A percentile compares a stretch with the other conserved stretches of the same genome.
phyloP scores from a whole-genome alignment of 805 yeast species.

The Wickerhamiella shivajii region DNA sequence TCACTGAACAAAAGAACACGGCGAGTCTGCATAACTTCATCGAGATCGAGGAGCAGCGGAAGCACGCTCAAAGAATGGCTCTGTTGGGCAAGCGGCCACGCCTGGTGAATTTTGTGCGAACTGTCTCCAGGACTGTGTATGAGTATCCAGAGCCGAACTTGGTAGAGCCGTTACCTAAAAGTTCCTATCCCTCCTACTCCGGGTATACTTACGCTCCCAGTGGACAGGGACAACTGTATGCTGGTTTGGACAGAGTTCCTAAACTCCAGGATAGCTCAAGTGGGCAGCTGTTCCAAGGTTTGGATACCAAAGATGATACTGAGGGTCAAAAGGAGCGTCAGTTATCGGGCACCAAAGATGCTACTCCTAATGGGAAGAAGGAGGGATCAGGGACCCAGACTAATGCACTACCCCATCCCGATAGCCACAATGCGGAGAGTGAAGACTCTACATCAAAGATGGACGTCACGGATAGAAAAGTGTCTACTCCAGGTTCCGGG shows the following conservation, averaged over 20 bases:
- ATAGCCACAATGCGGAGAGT: too few relatives aligned
- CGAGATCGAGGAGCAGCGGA: slow-evolving; percentile 73
- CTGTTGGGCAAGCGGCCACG: slow-evolving; percentile 50
- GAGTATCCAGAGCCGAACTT: slow-evolving; percentile 11
- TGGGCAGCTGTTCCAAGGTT: too few relatives aligned
- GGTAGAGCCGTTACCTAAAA: slow-evolving; percentile 1
- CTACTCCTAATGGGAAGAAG: too few relatives aligned
- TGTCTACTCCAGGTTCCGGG: too few relatives aligned
- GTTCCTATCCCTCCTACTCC: not conserved
- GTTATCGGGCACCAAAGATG: too few relatives aligned
- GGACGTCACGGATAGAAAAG: too few relatives aligned
- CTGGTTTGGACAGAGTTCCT: slow-evolving; percentile 12
- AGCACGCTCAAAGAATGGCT: slow-evolving; percentile 59
- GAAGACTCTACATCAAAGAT: too few relatives aligned
- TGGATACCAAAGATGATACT: too few relatives aligned
- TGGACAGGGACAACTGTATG: slow-evolving; percentile 8
- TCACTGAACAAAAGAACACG: slow-evolving; percentile 67
- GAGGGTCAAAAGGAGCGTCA: too few relatives aligned
- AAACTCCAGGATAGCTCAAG: slow-evolving; percentile 5
- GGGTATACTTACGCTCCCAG: slow-evolving; percentile 5
- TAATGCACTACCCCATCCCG: too few relatives aligned
- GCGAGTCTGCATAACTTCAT: slow-evolving; percentile 60
- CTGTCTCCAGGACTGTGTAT: slow-evolving; percentile 1
- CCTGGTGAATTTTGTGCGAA: slow-evolving; percentile 44
- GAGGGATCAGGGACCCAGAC: too few relatives aligned